Evolutionary conservation across 192 early-diverging fungal species (phyloP).

Genomic region (Entomortierella beljakovae): DNA sequence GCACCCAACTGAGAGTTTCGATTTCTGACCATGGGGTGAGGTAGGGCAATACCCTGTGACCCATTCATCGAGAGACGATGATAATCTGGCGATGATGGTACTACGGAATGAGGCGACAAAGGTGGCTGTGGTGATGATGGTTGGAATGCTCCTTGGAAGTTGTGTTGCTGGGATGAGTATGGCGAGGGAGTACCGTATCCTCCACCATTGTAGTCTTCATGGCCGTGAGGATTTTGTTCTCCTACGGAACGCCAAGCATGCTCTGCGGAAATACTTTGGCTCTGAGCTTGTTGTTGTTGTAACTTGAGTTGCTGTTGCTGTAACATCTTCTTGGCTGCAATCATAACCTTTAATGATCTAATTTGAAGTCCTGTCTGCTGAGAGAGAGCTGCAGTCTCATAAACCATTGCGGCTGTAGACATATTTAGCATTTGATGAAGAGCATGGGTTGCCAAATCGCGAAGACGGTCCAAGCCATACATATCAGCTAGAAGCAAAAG

Average conservation of each 20-base stretch:
- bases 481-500: slow-evolving; percentile 69
- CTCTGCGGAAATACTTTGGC: slow-evolving; percentile 38
- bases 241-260: slow-evolving; percentile 30
- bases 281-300: slow-evolving; percentile 46
- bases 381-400: slow-evolving; percentile 72
- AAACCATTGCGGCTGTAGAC: slow-evolving; percentile 72
- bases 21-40: slow-evolving; percentile 48
- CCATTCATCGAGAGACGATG: slow-evolving; percentile 34
- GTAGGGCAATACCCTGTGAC: slow-evolving; percentile 29
- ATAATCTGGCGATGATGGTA: slow-evolving; percentile 26
- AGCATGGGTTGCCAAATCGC: slow-evolving; percentile 65
- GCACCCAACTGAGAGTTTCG: slow-evolving; percentile 31
- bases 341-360: slow-evolving; percentile 63
- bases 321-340: slow-evolving; percentile 65
- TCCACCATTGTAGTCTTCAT: neutral
- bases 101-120: slow-evolving; percentile 15
- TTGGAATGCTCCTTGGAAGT: slow-evolving; percentile 41
- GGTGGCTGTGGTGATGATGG: slow-evolving; percentile 46
- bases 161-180: slow-evolving; percentile 41
- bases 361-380: slow-evolving; percentile 73
- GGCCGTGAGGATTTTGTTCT: neutral
- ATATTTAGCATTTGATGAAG: slow-evolving; percentile 72
- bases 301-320: slow-evolving; percentile 58
- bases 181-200: slow-evolving; percentile 9
- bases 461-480: slow-evolving; percentile 67